Evolutionary conservation across 768 basidiomycete genomes (phyloP).

Genomic region (Rossbeevera mucosa): DNA sequence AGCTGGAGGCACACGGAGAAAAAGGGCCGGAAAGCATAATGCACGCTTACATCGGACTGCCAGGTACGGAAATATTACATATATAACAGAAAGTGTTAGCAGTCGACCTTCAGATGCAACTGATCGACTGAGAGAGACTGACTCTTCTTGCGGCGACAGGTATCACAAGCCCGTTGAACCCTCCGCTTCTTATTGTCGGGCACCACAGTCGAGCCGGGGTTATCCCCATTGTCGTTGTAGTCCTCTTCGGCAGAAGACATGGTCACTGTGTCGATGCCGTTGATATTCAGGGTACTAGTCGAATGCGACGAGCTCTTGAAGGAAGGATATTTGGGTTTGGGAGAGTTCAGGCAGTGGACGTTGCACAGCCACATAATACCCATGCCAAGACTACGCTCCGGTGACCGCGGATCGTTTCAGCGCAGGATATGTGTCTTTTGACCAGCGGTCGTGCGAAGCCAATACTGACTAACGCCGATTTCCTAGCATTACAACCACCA

Average conservation of each 20-base stretch:
- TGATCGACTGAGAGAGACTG: conserved; percentile 17
- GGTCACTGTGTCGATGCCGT: background rate
- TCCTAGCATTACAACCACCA: no score
- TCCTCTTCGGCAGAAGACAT: conserved; percentile 65
- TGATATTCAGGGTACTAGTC: background rate
- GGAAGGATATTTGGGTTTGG: background rate
- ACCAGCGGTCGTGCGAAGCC: background rate
- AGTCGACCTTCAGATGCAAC: background rate
- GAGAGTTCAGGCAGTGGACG: background rate
- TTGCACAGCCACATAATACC: background rate
- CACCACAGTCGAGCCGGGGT: conserved; percentile 15
- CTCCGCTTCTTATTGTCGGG: conserved; percentile 60
- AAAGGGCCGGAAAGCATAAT: background rate
- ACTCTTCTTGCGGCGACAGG: conserved; percentile 84
- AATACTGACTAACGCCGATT: no score
- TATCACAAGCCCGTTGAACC: conserved; percentile 77
- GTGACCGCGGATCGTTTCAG: background rate
- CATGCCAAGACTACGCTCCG: background rate
- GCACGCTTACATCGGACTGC: conserved; percentile 24
- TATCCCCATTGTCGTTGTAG: conserved; percentile 41
- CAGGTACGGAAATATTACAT: background rate
- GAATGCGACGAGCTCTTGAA: background rate
- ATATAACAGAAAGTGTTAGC: background rate
- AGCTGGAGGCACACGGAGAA: background rate
- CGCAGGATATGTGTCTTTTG: background rate